Base-by-base conservation (phyloP, 1,139 yeast genomes). In the Sugiyamaella novakii region DNA sequence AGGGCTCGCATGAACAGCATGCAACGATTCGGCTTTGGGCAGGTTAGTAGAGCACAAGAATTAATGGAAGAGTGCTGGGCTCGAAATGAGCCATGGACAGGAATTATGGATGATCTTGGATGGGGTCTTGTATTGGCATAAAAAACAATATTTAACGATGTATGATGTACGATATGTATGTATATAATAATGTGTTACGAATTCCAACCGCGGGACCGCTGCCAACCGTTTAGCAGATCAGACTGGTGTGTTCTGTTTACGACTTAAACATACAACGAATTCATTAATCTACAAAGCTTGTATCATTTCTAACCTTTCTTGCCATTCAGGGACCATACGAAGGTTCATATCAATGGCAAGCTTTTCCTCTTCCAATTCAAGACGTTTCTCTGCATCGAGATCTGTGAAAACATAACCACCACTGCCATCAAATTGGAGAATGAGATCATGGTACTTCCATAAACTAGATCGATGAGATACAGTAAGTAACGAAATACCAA, bases 391-490 rank as follows among this genome's bases (percentile, higher is more conserved):
- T 18, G 94, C 87, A 66, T 86, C 81, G 46, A 87, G 75, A 55
- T 76, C 74, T 5, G 85, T 84, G 65, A 85, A 87, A 51, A 74
- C 75, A 62, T 84, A 87, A 3, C 83, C 82, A 1, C 95, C 94
- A 62, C 83, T 81, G 14, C 95, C 95, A 63, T 85, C 92, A 64
- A 89, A 88, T 66, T 88, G 91, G 55, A 91, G 73, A 53, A 91
- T 78, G 61, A 79, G 78, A 55, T 84, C 81, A 67, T 91, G 98
- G 73, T 88, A 91, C 67, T 86, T 87, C 97, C 97, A 91, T 57
- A 91, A 72, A 10, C 95, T 87, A 3, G 96, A 84, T 58, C 97
- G 76, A 68, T 91, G 97, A 43, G 96, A 92, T 12, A 91, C 98
- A 0, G 96, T 87, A 44, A 91, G 72, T 30, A 91, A 77, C 0